Evolutionary conservation across 257 asterid genomes (phyloP).

Genomic region (Fraxinus cuspidata): DNA sequence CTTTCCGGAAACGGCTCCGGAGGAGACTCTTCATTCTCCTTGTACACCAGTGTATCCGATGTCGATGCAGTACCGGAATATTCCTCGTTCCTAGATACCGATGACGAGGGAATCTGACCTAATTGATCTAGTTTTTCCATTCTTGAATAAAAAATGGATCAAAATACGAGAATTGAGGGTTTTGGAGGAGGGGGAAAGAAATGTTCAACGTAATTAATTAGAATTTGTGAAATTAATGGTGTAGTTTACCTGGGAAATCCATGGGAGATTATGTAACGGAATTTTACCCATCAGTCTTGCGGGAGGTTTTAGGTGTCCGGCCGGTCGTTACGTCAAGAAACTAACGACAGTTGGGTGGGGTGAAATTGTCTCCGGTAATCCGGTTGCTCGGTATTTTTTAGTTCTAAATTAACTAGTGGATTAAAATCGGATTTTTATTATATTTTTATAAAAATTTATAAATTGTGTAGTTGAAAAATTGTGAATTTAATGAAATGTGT

Average conservation of each 20-base stretch:
- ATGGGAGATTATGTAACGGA: not conserved
- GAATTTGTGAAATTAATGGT: not conserved
- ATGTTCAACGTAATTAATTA: not conserved
- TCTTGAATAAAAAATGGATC: not conserved
- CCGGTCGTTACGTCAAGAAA: not conserved
- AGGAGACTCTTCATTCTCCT: conserved; percentile 49
- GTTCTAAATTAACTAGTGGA: no score
- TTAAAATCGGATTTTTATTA: no score
- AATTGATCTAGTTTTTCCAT: not conserved
- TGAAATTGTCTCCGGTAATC: not conserved
- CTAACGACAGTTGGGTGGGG: not conserved
- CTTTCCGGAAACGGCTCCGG: conserved; percentile 64
- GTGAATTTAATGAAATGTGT: no score
- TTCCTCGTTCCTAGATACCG: conserved; percentile 6
- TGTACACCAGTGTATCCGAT: not conserved
- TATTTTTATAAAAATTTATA: no score
- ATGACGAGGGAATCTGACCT: not conserved
- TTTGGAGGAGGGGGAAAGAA: not conserved
- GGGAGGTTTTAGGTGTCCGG: not conserved
- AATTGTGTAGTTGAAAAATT: no score
- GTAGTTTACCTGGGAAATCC: not conserved
- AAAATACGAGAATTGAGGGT: not conserved
- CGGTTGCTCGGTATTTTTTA: not conserved
- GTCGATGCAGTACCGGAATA: conserved; percentile 36
- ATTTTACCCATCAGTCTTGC: not conserved